These are phyloP conservation scores for Physcomitrium patens DNA, from an alignment of 225 moss, liverwort and hornwort species.

Conservation along the genomic window DNA sequence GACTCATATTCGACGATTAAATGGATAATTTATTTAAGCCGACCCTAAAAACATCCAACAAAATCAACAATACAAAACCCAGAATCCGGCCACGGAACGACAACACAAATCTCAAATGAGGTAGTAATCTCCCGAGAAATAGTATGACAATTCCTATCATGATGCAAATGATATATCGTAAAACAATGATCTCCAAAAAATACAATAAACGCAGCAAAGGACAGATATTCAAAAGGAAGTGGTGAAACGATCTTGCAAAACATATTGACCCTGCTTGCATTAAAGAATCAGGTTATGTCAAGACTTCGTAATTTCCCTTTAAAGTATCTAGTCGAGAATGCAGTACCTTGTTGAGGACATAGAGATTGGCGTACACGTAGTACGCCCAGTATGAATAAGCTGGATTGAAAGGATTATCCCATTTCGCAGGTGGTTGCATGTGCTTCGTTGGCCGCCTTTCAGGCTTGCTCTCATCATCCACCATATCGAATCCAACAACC, in stretches of 20 bases:
- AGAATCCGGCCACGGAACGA: not conserved
- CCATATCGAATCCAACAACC: slow-evolving; percentile 99
- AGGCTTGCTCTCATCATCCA: slow-evolving; percentile 98
- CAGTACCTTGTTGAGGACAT: slow-evolving; percentile 82
- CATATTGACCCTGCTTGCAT: not conserved
- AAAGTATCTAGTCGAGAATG: not conserved
- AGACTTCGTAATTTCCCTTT: not conserved
- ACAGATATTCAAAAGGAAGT: too few species aligned
- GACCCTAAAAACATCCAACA: not conserved
- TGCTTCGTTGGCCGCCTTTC: slow-evolving; percentile 96
- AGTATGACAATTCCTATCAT: not conserved
- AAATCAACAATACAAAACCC: not conserved
- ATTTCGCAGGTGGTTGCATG: slow-evolving; percentile 90
- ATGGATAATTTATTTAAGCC: too few species aligned
- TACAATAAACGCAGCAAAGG: not conserved
- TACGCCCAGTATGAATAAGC: slow-evolving; percentile 99
- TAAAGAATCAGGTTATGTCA: slow-evolving; percentile 5
- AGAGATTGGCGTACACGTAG: slow-evolving; percentile 88
- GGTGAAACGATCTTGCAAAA: not conserved
- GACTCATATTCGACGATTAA: not conserved
- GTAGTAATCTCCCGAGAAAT: not conserved
- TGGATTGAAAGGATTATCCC: slow-evolving; percentile 93
- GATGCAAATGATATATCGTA: not conserved
- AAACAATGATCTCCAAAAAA: not conserved
- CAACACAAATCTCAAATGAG: not conserved